These are phyloP conservation scores for Sporothrix mexicana DNA, from an alignment of 2,329 filamentous ascomycete species.

Conservation along the genomic window DNA sequence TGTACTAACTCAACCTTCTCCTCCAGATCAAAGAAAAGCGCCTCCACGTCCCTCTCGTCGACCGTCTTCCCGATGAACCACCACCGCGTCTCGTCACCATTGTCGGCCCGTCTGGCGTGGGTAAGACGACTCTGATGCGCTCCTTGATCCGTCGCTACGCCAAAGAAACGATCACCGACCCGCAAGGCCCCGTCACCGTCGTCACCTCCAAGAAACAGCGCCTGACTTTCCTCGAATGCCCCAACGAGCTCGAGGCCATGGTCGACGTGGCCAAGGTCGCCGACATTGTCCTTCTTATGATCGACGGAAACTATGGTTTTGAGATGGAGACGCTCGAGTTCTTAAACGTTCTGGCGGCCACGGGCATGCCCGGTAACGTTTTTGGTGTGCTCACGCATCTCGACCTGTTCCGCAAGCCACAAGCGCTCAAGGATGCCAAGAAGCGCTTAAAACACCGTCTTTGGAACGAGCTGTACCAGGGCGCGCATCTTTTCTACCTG, in stretches of 20 bases:
- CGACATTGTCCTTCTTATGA: slow-evolving; percentile 96
- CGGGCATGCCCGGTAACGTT: slow-evolving; percentile 97
- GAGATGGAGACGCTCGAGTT: slow-evolving; percentile 99
- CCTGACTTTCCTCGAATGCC: slow-evolving; percentile 94
- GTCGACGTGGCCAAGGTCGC: slow-evolving; percentile 97
- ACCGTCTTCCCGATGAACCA: slow-evolving; percentile 92
- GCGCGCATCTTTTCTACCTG: slow-evolving; percentile 95
- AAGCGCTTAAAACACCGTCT: slow-evolving; percentile 94
- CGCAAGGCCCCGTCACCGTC: slow-evolving; percentile 90
- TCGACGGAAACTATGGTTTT: slow-evolving; percentile 97
- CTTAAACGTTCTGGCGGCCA: slow-evolving; percentile 87
- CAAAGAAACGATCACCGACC: slow-evolving; percentile 90
- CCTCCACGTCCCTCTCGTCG: slow-evolving; percentile 93
- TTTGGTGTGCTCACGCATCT: slow-evolving; percentile 97
- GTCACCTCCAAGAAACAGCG: slow-evolving; percentile 96
- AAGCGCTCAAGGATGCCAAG: slow-evolving; percentile 89
- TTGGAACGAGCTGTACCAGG: slow-evolving; percentile 96
- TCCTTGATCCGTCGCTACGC: slow-evolving; percentile 92
- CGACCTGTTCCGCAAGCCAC: slow-evolving; percentile 93
- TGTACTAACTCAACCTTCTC: not conserved
- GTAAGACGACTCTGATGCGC: slow-evolving; percentile 57
- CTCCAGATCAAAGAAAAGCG: slow-evolving; percentile 88
- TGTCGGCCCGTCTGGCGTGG: slow-evolving; percentile 75
- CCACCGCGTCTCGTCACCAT: slow-evolving; percentile 92
- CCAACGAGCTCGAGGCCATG: slow-evolving; percentile 96